A percentile compares a stretch with the other conserved stretches of the same genome.
Conservation (phyloP, 257 asterid genomes). For the Osmanthus fragrans region DNA sequence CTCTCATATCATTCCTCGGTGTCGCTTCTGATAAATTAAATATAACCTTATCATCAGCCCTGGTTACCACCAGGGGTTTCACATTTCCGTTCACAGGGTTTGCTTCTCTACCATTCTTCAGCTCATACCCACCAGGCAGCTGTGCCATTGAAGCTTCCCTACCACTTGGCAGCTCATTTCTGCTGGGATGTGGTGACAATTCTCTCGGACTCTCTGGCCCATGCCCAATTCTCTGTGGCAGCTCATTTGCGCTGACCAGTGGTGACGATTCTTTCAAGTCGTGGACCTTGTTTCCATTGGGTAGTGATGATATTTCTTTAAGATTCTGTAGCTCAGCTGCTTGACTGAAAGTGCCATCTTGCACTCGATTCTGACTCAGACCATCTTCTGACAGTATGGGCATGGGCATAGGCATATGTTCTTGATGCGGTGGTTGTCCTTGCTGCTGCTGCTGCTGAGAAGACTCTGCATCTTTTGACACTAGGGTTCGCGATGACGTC, state of each 20-base stretch:
- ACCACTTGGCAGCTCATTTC: constrained; percentile 1
- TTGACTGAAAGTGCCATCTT: neutral
- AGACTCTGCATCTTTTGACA: constrained; percentile 9
- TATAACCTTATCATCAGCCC: constrained; percentile 61
- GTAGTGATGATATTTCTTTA: neutral
- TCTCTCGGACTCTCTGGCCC: neutral
- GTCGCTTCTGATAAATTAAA: constrained; percentile 51
- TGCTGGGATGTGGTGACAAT: neutral
- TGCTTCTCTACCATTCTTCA: too few relatives aligned
- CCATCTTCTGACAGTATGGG: neutral
- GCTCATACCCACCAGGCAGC: constrained; percentile 15
- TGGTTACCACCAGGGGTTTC: constrained; percentile 45
- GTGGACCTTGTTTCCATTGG: neutral
- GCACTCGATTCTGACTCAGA: neutral
- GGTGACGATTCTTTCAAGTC: neutral
- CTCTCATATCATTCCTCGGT: constrained; percentile 50
- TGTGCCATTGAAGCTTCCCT: neutral
- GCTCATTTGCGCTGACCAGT: neutral
- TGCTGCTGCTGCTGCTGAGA: constrained; percentile 5
- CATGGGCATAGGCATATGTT: neutral
- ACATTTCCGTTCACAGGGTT: constrained; percentile 21
- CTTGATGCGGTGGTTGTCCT: neutral
- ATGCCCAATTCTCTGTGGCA: neutral
- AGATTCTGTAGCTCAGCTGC: neutral
- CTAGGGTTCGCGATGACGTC: constrained; percentile 21